Evolutionary conservation across 768 basidiomycete species (phyloP).

Genomic region (Leucosporidium yakuticum): DNA sequence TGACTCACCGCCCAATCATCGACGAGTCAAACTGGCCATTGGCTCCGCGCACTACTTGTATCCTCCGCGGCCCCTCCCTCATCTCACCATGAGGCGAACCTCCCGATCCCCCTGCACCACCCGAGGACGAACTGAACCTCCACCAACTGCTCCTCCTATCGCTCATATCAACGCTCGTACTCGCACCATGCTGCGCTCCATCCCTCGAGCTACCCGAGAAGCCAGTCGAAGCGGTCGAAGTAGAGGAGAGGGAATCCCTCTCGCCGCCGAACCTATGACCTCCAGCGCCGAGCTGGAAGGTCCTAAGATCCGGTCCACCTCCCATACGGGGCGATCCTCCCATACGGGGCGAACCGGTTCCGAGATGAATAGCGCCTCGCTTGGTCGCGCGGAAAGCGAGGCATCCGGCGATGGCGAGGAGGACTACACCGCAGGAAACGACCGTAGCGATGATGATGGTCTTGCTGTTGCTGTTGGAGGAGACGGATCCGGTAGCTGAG

Average conservation of each 20-base stretch:
- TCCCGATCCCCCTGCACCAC: constrained; percentile 5
- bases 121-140: constrained; percentile 15
- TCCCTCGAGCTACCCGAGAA: background rate
- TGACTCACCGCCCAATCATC: constrained; percentile 22
- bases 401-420: constrained; percentile 35
- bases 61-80: constrained; percentile 28
- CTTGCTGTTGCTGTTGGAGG: constrained; percentile 29
- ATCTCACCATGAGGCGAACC: constrained; percentile 9
- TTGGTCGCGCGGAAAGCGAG: constrained; percentile 35
- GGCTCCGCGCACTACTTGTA: constrained; percentile 13
- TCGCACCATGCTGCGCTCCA: background rate
- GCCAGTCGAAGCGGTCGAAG: constrained; percentile 16
- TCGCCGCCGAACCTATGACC: background rate
- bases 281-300: constrained; percentile 24
- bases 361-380: constrained; percentile 20
- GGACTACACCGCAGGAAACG: constrained; percentile 33
- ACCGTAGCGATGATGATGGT: constrained; percentile 39
- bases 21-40: constrained; percentile 11
- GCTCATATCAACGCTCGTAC: background rate
- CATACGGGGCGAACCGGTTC: background rate
- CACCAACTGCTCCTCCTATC: constrained; percentile 18
- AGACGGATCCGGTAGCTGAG: background rate
- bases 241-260: constrained; percentile 15
- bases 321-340: background rate
- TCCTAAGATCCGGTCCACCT: background rate